A percentile compares a stretch with the other conserved stretches of the same genome.
Evolutionary conservation across 2,329 filamentous ascomycete genomes (phyloP).

Genomic region (Trichophyton schoenleinii): DNA sequence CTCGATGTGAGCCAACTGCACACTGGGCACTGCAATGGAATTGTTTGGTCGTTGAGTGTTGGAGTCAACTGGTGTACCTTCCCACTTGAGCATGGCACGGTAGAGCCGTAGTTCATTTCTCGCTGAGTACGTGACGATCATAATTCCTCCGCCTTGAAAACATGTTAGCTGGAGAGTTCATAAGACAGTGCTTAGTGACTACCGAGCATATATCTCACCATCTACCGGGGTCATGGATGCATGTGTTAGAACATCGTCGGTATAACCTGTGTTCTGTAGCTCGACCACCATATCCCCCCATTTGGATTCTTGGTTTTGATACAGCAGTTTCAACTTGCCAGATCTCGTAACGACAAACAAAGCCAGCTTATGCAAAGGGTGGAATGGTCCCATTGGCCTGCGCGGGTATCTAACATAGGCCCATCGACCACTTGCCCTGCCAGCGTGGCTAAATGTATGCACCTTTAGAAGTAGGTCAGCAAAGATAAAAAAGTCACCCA

Average conservation of each 20-base stretch:
- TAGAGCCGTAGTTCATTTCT: constrained; percentile 63
- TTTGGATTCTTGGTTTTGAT: constrained; percentile 58
- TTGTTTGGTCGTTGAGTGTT: constrained; percentile 10
- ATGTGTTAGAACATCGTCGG: constrained; percentile 67
- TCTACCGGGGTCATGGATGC: constrained; percentile 63
- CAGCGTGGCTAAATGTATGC: constrained; percentile 44
- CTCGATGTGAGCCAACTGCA: constrained; percentile 28
- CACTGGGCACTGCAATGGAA: constrained; percentile 25
- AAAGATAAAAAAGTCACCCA: background rate
- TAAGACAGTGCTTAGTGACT: constrained; percentile 23
- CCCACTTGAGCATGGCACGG: constrained; percentile 64
- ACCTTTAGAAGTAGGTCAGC: constrained; percentile 19
- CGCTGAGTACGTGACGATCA: constrained; percentile 35
- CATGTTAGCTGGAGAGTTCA: background rate
- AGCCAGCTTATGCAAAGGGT: constrained; percentile 55
- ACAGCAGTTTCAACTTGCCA: constrained; percentile 63
- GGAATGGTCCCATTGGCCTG: constrained; percentile 57
- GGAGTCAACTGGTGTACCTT: constrained; percentile 29
- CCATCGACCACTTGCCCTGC: constrained; percentile 52
- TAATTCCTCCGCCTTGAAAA: constrained; percentile 17
- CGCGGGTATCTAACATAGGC: constrained; percentile 55
- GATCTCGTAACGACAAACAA: constrained; percentile 64
- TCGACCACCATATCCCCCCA: constrained; percentile 63
- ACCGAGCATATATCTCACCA: constrained; percentile 27
- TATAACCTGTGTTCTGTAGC: constrained; percentile 58